phyloP scores from a whole-genome alignment of 768 basidiomycete species.

The Auriscalpium orientale region DNA sequence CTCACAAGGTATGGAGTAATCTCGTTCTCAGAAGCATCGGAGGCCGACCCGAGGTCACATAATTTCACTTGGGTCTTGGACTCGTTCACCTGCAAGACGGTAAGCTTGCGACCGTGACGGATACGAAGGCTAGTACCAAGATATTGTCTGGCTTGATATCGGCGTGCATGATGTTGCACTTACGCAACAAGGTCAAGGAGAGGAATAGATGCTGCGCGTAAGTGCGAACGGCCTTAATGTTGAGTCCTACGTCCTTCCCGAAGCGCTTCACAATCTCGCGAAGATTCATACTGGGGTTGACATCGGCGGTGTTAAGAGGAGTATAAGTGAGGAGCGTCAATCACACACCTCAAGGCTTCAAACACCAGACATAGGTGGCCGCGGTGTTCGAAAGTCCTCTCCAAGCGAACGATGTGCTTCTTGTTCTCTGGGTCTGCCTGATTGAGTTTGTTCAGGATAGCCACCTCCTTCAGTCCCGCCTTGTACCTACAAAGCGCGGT shows the following conservation, averaged over 20 bases:
- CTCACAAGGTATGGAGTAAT: constrained; percentile 98
- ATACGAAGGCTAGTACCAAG: constrained; percentile 45
- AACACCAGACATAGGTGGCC: constrained; percentile 96
- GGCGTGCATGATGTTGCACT: constrained; percentile 93
- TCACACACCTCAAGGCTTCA: constrained; percentile 76
- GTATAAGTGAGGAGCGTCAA: neutral
- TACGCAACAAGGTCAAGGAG: constrained; percentile 74
- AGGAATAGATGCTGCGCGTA: constrained; percentile 96
- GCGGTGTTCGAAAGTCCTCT: constrained; percentile 93
- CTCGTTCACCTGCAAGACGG: constrained; percentile 71
- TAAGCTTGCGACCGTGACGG: neutral
- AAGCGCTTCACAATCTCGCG: constrained; percentile 97
- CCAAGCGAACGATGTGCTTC: constrained; percentile 90
- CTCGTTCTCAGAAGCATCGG: constrained; percentile 90
- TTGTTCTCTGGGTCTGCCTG: constrained; percentile 95
- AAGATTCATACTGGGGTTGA: constrained; percentile 77
- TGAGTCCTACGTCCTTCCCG: constrained; percentile 95
- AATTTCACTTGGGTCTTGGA: constrained; percentile 89
- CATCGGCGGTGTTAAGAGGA: constrained; percentile 1
- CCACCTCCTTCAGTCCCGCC: constrained; percentile 86
- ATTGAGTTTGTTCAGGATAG: constrained; percentile 79
- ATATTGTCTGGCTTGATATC: constrained; percentile 99
- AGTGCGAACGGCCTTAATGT: constrained; percentile 96
- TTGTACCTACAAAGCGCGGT: constrained; percentile 60
- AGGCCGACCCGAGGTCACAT: constrained; percentile 96